These are phyloP conservation scores for Penicillium griseofulvum DNA, from an alignment of 2,329 filamentous ascomycete species.

Conservation along the genomic window DNA sequence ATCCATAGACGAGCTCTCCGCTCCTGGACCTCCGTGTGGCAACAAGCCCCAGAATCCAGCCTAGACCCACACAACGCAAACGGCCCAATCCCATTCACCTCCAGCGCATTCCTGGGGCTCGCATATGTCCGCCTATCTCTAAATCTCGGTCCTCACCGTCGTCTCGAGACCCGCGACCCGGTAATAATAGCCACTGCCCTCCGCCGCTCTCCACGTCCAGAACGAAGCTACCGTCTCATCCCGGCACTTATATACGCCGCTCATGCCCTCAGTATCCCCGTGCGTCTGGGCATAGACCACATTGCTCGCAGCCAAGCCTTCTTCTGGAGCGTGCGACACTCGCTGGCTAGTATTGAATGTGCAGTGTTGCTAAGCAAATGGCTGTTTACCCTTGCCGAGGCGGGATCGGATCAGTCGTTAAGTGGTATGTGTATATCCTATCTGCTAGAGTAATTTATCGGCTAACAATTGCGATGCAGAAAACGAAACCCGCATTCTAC, in stretches of 20 bases:
- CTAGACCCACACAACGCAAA: conserved; percentile 36
- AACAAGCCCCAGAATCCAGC: conserved; percentile 37
- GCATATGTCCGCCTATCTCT: conserved; percentile 35
- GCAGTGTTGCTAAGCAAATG: conserved; percentile 46
- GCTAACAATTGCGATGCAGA: conserved; percentile 14
- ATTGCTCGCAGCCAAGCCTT: conserved; percentile 38
- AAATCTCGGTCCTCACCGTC: conserved; percentile 59
- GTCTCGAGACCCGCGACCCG: conserved; percentile 64
- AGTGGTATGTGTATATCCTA: conserved; percentile 22
- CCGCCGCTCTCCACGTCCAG: conserved; percentile 57
- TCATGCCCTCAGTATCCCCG: conserved; percentile 62
- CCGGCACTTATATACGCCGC: conserved; percentile 66
- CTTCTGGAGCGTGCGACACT: conserved; percentile 40
- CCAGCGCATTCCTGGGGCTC: conserved; percentile 31
- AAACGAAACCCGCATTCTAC: conserved; percentile 33
- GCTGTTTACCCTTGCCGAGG: conserved; percentile 38
- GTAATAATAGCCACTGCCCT: conserved; percentile 61
- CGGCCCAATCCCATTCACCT: conserved; percentile 36
- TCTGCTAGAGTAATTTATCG: neutral
- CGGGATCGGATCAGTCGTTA: conserved; percentile 25
- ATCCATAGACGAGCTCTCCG: conserved; percentile 31
- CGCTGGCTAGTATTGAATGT: conserved; percentile 37
- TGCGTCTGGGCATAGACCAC: conserved; percentile 37
- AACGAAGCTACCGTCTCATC: conserved; percentile 59
- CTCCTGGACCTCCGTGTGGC: conserved; percentile 38